Evolutionary conservation across 2,329 filamentous ascomycete genomes (phyloP).

Genomic region (Phialocephala sp.): DNA sequence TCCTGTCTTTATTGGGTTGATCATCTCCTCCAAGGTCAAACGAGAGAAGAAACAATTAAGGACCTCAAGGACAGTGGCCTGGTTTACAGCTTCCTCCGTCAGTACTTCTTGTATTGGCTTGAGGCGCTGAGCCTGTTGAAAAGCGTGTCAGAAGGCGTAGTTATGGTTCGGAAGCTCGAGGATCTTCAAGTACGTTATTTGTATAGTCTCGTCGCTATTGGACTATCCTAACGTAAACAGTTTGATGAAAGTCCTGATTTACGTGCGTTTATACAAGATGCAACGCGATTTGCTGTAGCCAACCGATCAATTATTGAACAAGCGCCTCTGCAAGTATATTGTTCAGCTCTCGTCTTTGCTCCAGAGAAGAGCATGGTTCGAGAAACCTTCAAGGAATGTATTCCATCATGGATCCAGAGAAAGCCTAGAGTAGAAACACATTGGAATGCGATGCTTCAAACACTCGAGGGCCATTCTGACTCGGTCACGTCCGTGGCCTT

Average conservation of each 20-base stretch:
- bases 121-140: constrained; percentile 20
- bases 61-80: constrained; percentile 8
- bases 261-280: constrained; percentile 30
- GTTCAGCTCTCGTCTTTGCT: constrained; percentile 20
- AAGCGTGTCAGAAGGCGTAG: constrained; percentile 15
- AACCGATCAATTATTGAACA: constrained; percentile 37
- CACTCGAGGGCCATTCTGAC: constrained; percentile 14
- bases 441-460: neutral
- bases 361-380: neutral
- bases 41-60: constrained; percentile 3
- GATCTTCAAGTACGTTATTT: constrained; percentile 19
- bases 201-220: neutral
- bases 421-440: constrained; percentile 7
- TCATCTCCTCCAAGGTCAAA: constrained; percentile 13
- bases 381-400: constrained; percentile 12
- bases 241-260: constrained; percentile 17
- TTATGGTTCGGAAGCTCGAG: constrained; percentile 20
- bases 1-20: constrained; percentile 19
- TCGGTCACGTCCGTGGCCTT: constrained; percentile 21
- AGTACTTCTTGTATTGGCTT: constrained; percentile 19
- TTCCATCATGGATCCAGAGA: constrained; percentile 11
- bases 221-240: constrained; percentile 14
- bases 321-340: constrained; percentile 44
- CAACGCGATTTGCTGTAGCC: constrained; percentile 25
- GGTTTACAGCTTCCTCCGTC: constrained; percentile 13